Evolutionary conservation across 1,139 yeast genomes (phyloP).

Genomic region (Debaryomyces subglobosus): DNA sequence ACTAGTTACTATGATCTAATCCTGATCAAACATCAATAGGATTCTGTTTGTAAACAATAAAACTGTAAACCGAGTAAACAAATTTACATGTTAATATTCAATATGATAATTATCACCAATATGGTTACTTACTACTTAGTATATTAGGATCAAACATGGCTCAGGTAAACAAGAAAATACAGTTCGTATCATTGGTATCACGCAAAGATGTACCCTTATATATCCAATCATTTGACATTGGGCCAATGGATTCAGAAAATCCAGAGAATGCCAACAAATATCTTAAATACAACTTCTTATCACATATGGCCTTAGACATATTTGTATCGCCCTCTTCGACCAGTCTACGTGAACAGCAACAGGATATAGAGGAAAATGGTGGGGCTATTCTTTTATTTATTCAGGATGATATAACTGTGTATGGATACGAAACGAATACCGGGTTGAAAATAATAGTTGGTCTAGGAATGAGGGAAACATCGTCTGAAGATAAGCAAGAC

Average conservation of each 20-base stretch:
- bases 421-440: constrained; percentile 63
- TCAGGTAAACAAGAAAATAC: constrained; percentile 21
- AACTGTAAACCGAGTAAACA: neutral
- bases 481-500: neutral
- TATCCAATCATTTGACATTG: constrained; percentile 52
- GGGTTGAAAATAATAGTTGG: constrained; percentile 58
- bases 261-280: constrained; percentile 42
- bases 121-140: neutral
- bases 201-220: constrained; percentile 61
- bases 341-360: constrained; percentile 44
- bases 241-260: constrained; percentile 16
- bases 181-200: constrained; percentile 57
- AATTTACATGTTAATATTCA: neutral
- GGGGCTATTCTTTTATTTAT: constrained; percentile 52
- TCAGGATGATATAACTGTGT: constrained; percentile 63
- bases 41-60: neutral
- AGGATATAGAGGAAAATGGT: constrained; percentile 26
- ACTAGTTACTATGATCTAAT: neutral
- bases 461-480: constrained; percentile 17
- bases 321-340: constrained; percentile 56
- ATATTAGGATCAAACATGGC: constrained; percentile 1
- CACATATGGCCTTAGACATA: constrained; percentile 69
- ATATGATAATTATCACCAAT: neutral
- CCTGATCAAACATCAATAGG: neutral
- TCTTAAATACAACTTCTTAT: constrained; percentile 61